Conservation (phyloP, 352 stramenopile genomes). For the Achlya hypogyna region DNA sequence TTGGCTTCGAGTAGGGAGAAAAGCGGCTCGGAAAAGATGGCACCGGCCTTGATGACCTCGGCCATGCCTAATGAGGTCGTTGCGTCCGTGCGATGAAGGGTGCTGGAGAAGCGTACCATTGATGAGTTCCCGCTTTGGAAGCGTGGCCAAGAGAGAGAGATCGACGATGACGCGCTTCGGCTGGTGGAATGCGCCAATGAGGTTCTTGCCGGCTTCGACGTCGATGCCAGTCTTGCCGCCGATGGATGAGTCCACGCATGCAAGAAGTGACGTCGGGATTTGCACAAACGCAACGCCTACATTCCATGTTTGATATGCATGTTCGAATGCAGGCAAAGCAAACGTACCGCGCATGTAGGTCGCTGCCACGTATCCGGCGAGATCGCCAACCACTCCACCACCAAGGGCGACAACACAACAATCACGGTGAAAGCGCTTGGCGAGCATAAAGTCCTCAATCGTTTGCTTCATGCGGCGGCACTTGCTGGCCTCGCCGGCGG, state of each 20-base stretch:
- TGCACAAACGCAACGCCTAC: slow-evolving; percentile 66
- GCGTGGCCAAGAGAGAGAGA: slow-evolving; percentile 85
- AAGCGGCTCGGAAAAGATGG: slow-evolving; percentile 91
- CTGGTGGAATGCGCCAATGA: slow-evolving; percentile 98
- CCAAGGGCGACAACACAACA: slow-evolving; percentile 85
- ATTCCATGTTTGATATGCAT: background rate
- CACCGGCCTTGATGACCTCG: slow-evolving; percentile 97
- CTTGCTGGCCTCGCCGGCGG: slow-evolving; percentile 66
- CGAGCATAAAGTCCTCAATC: slow-evolving; percentile 72
- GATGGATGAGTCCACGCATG: slow-evolving; percentile 98
- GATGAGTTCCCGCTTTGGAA: slow-evolving; percentile 94
- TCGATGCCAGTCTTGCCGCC: slow-evolving; percentile 98
- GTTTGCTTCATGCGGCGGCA: slow-evolving; percentile 65
- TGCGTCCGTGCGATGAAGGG: background rate
- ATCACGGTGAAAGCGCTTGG: slow-evolving; percentile 73
- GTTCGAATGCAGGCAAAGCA: background rate
- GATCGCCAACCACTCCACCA: slow-evolving; percentile 96
- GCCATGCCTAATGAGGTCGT: slow-evolving; percentile 60
- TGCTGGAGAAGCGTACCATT: slow-evolving; percentile 28
- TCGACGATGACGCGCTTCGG: slow-evolving; percentile 96
- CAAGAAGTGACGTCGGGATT: slow-evolving; percentile 96
- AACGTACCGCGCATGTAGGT: slow-evolving; percentile 93
- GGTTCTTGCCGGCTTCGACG: slow-evolving; percentile 94
- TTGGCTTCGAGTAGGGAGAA: slow-evolving; percentile 91
- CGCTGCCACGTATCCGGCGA: slow-evolving; percentile 95